phyloP scores from a whole-genome alignment of 106 monocot genomes.

The Dendrobium catenatum region DNA sequence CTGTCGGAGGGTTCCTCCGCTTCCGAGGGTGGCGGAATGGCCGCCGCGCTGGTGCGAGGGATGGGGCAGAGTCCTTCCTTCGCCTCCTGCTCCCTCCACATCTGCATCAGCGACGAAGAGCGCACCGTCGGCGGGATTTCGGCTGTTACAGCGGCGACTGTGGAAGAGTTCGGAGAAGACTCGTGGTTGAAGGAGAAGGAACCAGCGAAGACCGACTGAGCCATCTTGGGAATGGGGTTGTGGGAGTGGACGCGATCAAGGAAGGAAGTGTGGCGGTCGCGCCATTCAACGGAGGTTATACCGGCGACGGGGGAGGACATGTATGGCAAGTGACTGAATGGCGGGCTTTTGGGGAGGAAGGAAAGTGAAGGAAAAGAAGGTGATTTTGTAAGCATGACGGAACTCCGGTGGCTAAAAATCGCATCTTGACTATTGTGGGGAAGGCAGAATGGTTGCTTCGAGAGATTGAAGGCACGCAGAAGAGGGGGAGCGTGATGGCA shows the following conservation, averaged over 20 bases:
- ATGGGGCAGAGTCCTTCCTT: constrained; percentile 17
- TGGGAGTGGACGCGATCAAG: neutral
- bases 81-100: constrained; percentile 71
- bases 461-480: neutral
- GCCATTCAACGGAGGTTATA: constrained; percentile 27
- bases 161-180: neutral
- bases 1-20: constrained; percentile 6
- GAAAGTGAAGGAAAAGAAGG: neutral
- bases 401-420: neutral
- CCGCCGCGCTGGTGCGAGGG: neutral
- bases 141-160: neutral
- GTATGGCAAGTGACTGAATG: neutral
- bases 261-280: neutral
- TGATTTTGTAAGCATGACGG: neutral
- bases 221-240: neutral
- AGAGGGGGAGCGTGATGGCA: neutral
- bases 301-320: constrained; percentile 38
- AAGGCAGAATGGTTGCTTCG: neutral
- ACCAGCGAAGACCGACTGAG: constrained; percentile 32
- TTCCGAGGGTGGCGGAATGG: neutral
- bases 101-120: constrained; percentile 62
- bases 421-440: neutral
- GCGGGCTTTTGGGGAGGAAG: neutral
- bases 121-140: constrained; percentile 27
- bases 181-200: neutral